A percentile compares a stretch with the other conserved stretches of the same genome.
Evolutionary conservation across 441 rosid species (phyloP).

Genomic region (Cnidoscolus chayamansa): DNA sequence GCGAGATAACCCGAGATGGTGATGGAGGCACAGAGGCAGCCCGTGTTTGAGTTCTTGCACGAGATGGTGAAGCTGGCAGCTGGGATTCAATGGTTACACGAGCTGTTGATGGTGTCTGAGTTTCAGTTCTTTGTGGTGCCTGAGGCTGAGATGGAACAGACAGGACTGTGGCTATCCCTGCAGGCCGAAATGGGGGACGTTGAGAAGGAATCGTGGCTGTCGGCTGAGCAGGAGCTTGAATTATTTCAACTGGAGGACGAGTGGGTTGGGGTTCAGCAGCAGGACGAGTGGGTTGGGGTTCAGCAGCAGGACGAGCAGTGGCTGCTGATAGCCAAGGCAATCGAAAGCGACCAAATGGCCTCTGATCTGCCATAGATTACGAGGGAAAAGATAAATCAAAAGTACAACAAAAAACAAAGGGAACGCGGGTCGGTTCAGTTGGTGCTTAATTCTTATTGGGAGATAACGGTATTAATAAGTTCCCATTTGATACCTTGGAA

Average conservation of each 20-base stretch:
- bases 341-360: conserved; percentile 50
- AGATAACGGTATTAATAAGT: conserved; percentile 27
- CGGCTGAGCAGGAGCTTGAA: conserved; percentile 38
- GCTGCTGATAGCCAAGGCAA: conserved; percentile 56
- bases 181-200: conserved; percentile 41
- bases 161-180: conserved; percentile 30
- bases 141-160: conserved; percentile 21
- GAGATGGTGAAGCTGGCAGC: conserved; percentile 12
- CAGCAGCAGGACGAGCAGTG: conserved; percentile 31
- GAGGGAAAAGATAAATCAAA: neutral
- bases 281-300: conserved; percentile 34
- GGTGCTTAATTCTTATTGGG: conserved; percentile 14
- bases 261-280: conserved; percentile 24
- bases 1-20: conserved; percentile 7
- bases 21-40: neutral
- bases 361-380: conserved; percentile 43
- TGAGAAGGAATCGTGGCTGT: conserved; percentile 26
- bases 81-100: neutral
- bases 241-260: conserved; percentile 22
- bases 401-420: neutral
- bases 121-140: conserved; percentile 15
- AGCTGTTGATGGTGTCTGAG: conserved; percentile 26
- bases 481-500: conserved; percentile 38
- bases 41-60: neutral
- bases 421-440: neutral